Base-by-base conservation (phyloP, 1,139 yeast species). In the Debaryomycetaceae sp. region DNA sequence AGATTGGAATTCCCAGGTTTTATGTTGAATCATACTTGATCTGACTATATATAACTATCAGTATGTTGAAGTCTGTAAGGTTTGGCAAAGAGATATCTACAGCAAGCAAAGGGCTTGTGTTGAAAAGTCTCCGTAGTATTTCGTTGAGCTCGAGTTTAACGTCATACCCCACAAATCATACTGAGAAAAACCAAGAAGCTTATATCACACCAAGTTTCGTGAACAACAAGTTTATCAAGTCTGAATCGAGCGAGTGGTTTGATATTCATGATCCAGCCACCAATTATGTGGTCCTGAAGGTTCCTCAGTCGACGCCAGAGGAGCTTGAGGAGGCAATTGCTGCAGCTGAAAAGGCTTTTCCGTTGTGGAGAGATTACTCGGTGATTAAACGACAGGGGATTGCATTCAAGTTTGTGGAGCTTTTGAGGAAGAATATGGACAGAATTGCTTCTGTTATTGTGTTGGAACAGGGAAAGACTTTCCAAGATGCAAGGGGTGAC, bases 231-330 rank as follows among this genome's bases (percentile, higher is more conserved):
- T 70, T 78, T 43, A 65, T 79, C 50, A 73, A 79, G 50, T 78
- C 85, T 28, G 72, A 68, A 34, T 65, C 87, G 13, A 52, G 59
- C 16, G 72, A 74, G 49, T 84, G 89, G 89, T 80, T 74, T 55
- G 89, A 83, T 45, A 73, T 85, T 42, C 83, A 75, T 55, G 92
- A 84, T 58, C 92, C 92, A 11, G 87, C 92, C 40, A 84, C 92
- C 42, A 79, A 83, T 60, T 58, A 69, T 47, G 77, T 83, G 35
- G 81, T 85, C 33, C 73, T 85, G 36, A 70, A 73, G 49, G 92
- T 84, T 13, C 92, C 92, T 14, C 91, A 84, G 63, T 72, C 80
- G 31, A 85, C 92, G 9, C 75, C 74, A 5, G 75, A 68, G 39
- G 94, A 85, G 60, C 68, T 85, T 54, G 79, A 74, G 42, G 75